These are phyloP conservation scores for Coemansia linderi DNA, from an alignment of 371 early-diverging fungal species.

Conservation along the genomic window DNA sequence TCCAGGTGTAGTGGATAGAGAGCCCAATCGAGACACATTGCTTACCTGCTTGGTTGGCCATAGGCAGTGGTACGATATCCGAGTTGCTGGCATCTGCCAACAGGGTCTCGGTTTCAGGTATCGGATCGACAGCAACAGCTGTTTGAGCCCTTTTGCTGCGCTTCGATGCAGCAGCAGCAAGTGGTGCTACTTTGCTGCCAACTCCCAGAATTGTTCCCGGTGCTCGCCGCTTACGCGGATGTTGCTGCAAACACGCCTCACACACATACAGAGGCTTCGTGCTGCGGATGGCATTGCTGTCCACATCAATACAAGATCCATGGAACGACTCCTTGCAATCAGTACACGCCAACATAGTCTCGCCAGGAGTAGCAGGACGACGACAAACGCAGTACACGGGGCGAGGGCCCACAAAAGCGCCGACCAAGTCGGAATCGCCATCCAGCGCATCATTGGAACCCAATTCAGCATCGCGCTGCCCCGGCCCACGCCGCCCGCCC, in stretches of 20 bases:
- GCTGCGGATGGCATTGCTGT: background rate
- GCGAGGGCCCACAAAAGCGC: slow-evolving; percentile 21
- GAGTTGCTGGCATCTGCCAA: background rate
- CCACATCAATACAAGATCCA: slow-evolving; percentile 35
- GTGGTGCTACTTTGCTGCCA: slow-evolving; percentile 12
- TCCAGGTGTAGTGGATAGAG: slow-evolving; percentile 5
- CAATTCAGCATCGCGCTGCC: slow-evolving; percentile 4
- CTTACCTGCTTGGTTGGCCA: slow-evolving; percentile 33
- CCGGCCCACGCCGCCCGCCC: slow-evolving; percentile 19
- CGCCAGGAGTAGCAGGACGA: slow-evolving; percentile 1
- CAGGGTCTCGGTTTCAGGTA: background rate
- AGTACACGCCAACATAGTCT: slow-evolving; percentile 20
- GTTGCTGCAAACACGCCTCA: slow-evolving; percentile 32
- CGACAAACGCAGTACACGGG: slow-evolving; percentile 27
- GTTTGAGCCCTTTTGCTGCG: slow-evolving; percentile 1
- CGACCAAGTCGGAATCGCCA: slow-evolving; percentile 1
- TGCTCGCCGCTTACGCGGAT: slow-evolving; percentile 35
- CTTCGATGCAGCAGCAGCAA: background rate
- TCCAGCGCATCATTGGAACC: background rate
- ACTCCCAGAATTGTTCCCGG: slow-evolving; percentile 43
- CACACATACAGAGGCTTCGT: slow-evolving; percentile 25
- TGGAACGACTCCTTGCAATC: slow-evolving; percentile 39
- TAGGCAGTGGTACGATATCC: slow-evolving; percentile 1
- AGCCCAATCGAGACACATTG: background rate
- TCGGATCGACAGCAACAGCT: background rate